Percentiles rank a stretch among this genome's conserved stretches.
Evolutionary conservation across 2,329 filamentous ascomycete genomes (phyloP).

Genomic region (Ascochyta fabae): DNA sequence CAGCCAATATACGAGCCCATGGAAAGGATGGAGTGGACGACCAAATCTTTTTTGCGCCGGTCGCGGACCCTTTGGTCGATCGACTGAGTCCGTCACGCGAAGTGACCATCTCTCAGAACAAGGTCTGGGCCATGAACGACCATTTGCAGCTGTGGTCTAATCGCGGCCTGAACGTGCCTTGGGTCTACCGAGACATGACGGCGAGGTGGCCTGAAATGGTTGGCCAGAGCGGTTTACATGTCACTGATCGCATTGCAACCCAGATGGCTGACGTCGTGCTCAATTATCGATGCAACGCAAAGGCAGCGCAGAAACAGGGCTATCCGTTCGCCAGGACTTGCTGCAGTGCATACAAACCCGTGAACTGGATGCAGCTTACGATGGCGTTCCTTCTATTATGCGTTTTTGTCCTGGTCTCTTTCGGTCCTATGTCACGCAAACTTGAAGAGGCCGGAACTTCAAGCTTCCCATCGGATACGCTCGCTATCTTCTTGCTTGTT

Average conservation of each 20-base stretch:
- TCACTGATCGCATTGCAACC: conserved; percentile 54
- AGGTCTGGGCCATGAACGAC: conserved; percentile 61
- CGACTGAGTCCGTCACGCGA: conserved; percentile 52
- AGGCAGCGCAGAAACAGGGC: conserved; percentile 44
- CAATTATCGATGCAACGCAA: conserved; percentile 62
- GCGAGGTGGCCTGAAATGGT: conserved; percentile 48
- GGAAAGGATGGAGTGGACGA: conserved; percentile 34
- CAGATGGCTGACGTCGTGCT: conserved; percentile 61
- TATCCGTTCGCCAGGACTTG: conserved; percentile 60
- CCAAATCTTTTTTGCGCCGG: conserved; percentile 54
- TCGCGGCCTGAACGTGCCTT: conserved; percentile 52
- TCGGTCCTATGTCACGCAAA: background rate
- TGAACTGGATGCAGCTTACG: conserved; percentile 48
- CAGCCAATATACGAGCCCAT: conserved; percentile 3
- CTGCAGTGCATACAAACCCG: conserved; percentile 55
- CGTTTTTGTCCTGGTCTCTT: conserved; percentile 18
- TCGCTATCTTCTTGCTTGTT: conserved; percentile 6
- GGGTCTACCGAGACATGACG: conserved; percentile 60
- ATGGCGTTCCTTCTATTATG: conserved; percentile 39
- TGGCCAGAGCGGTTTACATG: conserved; percentile 58
- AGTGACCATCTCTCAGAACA: conserved; percentile 55
- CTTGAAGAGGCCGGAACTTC: background rate
- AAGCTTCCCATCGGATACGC: conserved; percentile 1
- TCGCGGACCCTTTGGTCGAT: conserved; percentile 54
- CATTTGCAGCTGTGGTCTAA: conserved; percentile 55